Evolutionary conservation across 1,139 yeast genomes (phyloP), one percentile per base, ranked within the genome.

Genomic region (Kodamaea ohmeri): DNA sequence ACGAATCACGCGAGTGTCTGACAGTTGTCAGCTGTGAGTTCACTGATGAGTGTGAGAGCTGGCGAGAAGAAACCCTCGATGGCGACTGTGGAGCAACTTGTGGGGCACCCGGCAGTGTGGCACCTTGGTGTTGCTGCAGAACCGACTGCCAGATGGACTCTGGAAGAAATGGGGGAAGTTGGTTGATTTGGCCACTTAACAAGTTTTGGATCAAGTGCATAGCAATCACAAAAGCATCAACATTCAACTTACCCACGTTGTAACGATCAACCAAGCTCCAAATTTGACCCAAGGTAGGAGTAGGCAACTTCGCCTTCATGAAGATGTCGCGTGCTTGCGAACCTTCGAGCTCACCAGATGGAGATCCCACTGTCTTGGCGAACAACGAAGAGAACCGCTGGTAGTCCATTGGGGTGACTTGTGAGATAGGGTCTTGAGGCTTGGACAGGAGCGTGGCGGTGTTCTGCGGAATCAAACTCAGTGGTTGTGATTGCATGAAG

Each of bases 191-290:
- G n/a, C 89, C 85, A 53, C 80, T 77, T 55, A 88, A 67, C 32
- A 83, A 66, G 38, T 89, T 82, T 59, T 90, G 97, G 45, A 94
- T 87, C 55, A 94, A 72, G 62, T 87, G 95, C 98, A 94, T 92
- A 6, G 98, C 97, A 50, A 92, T 76, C 26, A 87, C 78, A 53
- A 94, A 92, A 51, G 87, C 90, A 16, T 80, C 72, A 53, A 80
- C 76, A 43, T 76, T 73, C 52, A 92, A 75, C 38, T 75, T 71
- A 5, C 98, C 98, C 2, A 76, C 61, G 49, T 80, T 81, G 40
- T 78, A 76, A 43, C 80, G 76, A 58, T 94, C 98, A 22, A 86
- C 92, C 46, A 92, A 70, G 41, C 76, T 75, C 98, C 98, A 92
- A 41, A 92, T 82, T 54, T 83, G 86, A 39, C 95, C 95, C 49